Base-by-base conservation (phyloP, 495 filamentous ascomycete species). In the Mycothermus thermophilus region DNA sequence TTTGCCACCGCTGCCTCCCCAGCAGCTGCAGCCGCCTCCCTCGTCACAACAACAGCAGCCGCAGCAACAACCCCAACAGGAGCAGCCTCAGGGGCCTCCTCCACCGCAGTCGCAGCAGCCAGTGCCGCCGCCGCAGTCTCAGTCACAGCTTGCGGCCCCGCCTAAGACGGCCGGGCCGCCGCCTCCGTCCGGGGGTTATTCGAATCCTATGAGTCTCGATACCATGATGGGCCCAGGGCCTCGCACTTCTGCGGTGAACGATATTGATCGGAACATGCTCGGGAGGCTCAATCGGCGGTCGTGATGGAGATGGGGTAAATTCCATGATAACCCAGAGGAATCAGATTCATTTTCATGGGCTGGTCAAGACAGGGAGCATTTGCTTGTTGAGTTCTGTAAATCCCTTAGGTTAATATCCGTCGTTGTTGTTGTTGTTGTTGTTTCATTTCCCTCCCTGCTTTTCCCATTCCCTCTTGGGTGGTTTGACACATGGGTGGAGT, bases 251-350 rank as follows among this genome's bases (percentile, higher is more conserved):
- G 47, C 27, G 48, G 59, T 34, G 4, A 41, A 35, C 32, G 38
- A 41, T 16, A 67, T 69, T 20, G 64, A 69, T 35, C 48, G 47
- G 15, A 55, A 42, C 37, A 69, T 69, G 64, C 42, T 69, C 12
- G 57, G 54, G 12, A 43, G 44, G 17, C 27, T 57, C 26, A 41
- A 49, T 17, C 36, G 48, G 22, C 47, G 49, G 8, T 35, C 41
- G 14, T 49, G 19, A 38, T 26, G 3, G 5, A 6, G 7, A n/a
- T n/a, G n/a, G n/a, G n/a, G n/a, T n/a, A n/a, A n/a, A n/a, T n/a
- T n/a, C n/a, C 1, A 14, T n/a, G 5, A 18, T 25, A 2, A 5
- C 15, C 14, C 16, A 12, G 20, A 9, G n/a, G 15, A 23, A 7
- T 12, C 13, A 29, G 25, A 23, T 26, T 23, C 23, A 24, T 7